Conservation (phyloP, 2,329 filamentous ascomycete genomes). For the Paraphoma sp. region DNA sequence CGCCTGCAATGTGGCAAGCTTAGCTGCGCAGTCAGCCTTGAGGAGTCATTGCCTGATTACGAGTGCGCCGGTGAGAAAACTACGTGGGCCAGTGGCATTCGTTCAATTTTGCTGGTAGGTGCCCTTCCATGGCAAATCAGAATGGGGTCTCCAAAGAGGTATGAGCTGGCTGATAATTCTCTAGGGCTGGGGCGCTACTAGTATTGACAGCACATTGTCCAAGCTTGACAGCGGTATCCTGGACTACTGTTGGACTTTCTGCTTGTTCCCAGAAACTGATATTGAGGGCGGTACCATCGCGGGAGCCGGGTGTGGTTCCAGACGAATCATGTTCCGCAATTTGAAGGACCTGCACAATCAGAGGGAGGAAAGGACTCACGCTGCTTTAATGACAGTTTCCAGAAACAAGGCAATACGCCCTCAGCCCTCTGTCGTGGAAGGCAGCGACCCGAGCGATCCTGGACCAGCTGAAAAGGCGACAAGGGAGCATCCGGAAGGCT, state of each 20-base stretch:
- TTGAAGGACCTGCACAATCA: background rate
- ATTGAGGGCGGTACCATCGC: background rate
- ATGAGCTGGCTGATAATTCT: background rate
- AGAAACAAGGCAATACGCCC: background rate
- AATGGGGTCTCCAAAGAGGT: background rate
- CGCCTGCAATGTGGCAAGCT: background rate
- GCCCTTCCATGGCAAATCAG: background rate
- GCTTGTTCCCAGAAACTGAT: too few relatives aligned
- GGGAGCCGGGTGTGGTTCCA: background rate
- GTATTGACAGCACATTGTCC: background rate
- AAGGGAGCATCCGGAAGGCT: background rate
- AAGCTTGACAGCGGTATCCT: background rate
- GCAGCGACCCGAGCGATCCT: background rate
- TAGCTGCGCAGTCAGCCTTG: slow-evolving; percentile 3
- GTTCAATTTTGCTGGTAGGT: background rate
- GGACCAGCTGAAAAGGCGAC: background rate
- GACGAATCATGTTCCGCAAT: background rate
- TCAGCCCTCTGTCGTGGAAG: background rate
- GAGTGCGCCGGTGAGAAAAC: background rate
- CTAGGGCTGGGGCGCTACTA: background rate
- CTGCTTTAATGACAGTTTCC: background rate
- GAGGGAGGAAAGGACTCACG: background rate
- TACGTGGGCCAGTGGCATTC: slow-evolving; percentile 2
- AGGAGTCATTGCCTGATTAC: background rate
- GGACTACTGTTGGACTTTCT: background rate